Evolutionary conservation across 139 green algal genomes (phyloP).

Genomic region (Micromonas commoda): DNA sequence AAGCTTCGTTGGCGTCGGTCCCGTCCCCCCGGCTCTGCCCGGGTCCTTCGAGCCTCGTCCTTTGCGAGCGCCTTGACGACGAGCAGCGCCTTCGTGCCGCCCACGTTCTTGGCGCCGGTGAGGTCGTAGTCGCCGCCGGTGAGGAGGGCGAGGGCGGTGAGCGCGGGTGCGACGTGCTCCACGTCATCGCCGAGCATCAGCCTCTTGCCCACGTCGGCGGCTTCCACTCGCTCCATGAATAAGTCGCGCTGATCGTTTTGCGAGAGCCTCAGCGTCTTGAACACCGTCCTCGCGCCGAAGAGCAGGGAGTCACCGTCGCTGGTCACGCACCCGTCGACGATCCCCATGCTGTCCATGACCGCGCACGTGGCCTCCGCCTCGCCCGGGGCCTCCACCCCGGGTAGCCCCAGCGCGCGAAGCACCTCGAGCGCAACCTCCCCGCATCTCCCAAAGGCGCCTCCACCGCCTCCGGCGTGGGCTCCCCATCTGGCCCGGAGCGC

Average conservation of each 20-base stretch:
- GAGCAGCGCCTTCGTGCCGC: no score
- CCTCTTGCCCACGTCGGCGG: not conserved
- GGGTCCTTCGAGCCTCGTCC: not conserved
- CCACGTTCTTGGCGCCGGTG: not conserved
- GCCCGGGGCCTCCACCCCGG: constrained; percentile 68
- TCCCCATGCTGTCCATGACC: constrained; percentile 61
- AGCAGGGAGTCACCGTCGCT: constrained; percentile 97
- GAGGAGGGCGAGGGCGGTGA: not conserved
- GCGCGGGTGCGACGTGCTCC: not conserved
- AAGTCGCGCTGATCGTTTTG: not conserved
- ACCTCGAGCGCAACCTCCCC: constrained; percentile 32
- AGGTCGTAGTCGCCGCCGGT: not conserved
- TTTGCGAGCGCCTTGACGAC: not conserved
- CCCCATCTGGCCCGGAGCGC: no score
- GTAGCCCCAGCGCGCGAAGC: constrained; percentile 89
- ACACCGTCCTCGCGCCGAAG: constrained; percentile 75
- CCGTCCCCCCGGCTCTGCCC: no score
- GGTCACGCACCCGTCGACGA: constrained; percentile 80
- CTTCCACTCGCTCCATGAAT: not conserved
- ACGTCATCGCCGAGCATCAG: not conserved
- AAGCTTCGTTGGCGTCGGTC: not conserved
- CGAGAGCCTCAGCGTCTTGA: not conserved
- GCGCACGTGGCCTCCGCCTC: constrained; percentile 93
- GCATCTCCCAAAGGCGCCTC: not conserved
- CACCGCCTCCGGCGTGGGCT: no score